A percentile compares a stretch with the other conserved stretches of the same genome.
phyloP scores from a whole-genome alignment of 345 rosid species.

The Euphorbia tirucalli region DNA sequence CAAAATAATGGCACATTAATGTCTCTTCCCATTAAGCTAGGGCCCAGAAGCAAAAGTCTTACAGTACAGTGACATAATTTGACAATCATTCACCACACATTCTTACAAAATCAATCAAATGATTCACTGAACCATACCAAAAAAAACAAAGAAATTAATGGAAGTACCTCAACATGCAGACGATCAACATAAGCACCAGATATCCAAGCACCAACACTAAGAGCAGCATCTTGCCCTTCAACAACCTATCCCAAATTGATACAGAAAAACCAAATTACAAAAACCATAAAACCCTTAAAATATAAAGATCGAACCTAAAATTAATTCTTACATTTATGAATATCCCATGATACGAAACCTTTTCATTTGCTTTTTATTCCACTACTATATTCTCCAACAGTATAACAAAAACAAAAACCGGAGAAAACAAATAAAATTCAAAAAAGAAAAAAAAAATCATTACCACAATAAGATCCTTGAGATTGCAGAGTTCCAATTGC shows the following conservation, averaged over 20 bases:
- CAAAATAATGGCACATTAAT: too few species aligned
- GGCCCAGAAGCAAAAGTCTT: too few species aligned
- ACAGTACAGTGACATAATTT: too few species aligned
- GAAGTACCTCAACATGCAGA: conserved; percentile 74
- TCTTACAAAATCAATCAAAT: background rate
- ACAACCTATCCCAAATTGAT: conserved; percentile 57
- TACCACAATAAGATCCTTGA: conserved; percentile 93
- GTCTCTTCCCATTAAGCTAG: too few species aligned
- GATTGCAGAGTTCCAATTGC: conserved; percentile 71
- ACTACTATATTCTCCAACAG: background rate
- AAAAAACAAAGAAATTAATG: background rate
- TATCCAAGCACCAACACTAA: conserved; percentile 86
- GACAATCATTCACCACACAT: background rate
- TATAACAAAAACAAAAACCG: background rate
- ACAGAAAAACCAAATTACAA: background rate
- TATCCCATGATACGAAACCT: background rate
- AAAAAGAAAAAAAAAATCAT: too few species aligned
- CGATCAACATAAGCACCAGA: conserved; percentile 87
- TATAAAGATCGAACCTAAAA: background rate
- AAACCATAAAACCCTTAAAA: conserved; percentile 1
- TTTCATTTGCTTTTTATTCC: background rate
- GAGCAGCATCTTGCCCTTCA: conserved; percentile 85
- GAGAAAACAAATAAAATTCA: conserved; percentile 19
- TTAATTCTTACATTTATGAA: background rate
- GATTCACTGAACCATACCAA: background rate